These are phyloP conservation scores for Yarrowia sp. DNA, from an alignment of 805 yeast species.

Conservation along the genomic window DNA sequence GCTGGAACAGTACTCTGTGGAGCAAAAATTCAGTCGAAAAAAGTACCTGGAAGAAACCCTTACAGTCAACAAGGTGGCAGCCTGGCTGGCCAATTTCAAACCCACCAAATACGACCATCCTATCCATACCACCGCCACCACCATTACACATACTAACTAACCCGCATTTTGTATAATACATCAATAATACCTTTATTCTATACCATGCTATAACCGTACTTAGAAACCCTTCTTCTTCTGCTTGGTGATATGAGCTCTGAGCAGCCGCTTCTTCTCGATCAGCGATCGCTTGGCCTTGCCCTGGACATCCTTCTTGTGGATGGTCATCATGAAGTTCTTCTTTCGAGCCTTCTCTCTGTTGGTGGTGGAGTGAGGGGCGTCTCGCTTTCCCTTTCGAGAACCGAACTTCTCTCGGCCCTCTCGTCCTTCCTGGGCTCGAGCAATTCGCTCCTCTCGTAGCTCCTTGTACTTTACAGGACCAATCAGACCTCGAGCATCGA, in stretches of 20 bases:
- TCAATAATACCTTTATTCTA: constrained; percentile 31
- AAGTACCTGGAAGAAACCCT: neutral
- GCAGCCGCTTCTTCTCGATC: constrained; percentile 85
- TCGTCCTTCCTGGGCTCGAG: constrained; percentile 85
- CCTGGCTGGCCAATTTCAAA: neutral
- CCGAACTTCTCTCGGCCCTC: constrained; percentile 93
- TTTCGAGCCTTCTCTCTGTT: constrained; percentile 95
- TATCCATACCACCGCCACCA: neutral
- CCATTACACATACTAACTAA: neutral
- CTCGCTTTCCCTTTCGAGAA: constrained; percentile 75
- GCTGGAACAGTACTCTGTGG: constrained; percentile 8
- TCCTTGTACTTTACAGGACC: constrained; percentile 85
- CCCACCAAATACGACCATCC: neutral
- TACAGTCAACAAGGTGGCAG: neutral
- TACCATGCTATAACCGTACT: constrained; percentile 14
- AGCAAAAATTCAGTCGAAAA: neutral
- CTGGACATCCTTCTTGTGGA: constrained; percentile 91
- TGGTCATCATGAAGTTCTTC: constrained; percentile 99
- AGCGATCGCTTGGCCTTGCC: constrained; percentile 91
- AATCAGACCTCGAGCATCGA: constrained; percentile 76
- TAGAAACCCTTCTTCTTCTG: constrained; percentile 87
- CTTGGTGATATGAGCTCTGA: constrained; percentile 84
- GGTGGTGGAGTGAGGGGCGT: constrained; percentile 85
- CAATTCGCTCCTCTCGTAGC: constrained; percentile 87
- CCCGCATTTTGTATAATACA: too few relatives aligned